Evolutionary conservation across 805 yeast species (phyloP).

Genomic region (Candida piceae): DNA sequence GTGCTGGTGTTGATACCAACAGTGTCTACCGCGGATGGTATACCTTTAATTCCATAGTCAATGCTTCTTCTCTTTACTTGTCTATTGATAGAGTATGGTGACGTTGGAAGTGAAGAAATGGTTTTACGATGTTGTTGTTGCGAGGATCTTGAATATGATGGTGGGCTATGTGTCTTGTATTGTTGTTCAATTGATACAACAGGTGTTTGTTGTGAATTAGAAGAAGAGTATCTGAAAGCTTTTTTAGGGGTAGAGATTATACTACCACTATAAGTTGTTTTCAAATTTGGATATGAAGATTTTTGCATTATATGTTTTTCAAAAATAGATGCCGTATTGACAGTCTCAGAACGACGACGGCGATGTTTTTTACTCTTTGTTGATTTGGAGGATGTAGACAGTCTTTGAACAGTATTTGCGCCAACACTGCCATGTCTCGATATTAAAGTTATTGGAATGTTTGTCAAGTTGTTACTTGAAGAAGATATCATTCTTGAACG

Average conservation of each 20-base stretch:
- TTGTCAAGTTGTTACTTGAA: constrained; percentile 10
- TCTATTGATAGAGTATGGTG: constrained; percentile 4
- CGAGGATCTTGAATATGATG: not conserved
- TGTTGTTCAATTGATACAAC: too few relatives aligned
- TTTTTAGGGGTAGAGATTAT: too few relatives aligned
- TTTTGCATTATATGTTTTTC: constrained; percentile 7
- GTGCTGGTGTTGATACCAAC: too few relatives aligned
- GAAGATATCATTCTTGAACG: constrained; percentile 53
- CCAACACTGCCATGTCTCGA: constrained; percentile 1
- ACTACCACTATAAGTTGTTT: not conserved
- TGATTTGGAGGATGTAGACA: too few relatives aligned
- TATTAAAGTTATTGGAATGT: constrained; percentile 14
- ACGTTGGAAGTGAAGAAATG: constrained; percentile 10
- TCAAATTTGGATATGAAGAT: constrained; percentile 4
- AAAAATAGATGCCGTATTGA: constrained; percentile 5
- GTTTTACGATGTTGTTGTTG: constrained; percentile 2
- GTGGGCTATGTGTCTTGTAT: too few relatives aligned
- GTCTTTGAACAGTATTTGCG: not conserved
- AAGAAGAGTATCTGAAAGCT: too few relatives aligned
- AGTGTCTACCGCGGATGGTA: not conserved
- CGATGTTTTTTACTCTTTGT: constrained; percentile 3
- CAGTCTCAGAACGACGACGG: constrained; percentile 17
- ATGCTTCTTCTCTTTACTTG: constrained; percentile 1
- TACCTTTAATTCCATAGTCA: not conserved
- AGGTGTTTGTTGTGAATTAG: too few relatives aligned